phyloP scores from a whole-genome alignment of 352 stramenopile species.

The Globisporangium paddicum region DNA sequence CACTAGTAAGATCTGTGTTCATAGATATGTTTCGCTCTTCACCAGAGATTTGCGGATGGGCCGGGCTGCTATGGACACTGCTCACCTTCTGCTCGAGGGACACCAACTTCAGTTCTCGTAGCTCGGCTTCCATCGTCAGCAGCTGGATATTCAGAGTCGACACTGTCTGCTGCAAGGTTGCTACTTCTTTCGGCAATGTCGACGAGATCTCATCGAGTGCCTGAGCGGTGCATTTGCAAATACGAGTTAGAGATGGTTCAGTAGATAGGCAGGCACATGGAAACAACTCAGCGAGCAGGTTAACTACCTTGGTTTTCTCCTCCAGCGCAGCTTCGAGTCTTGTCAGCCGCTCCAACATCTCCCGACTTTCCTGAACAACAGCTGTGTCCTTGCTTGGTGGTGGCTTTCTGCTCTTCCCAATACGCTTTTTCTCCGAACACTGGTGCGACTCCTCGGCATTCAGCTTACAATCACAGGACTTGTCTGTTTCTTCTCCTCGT shows the following conservation, averaged over 20 bases:
- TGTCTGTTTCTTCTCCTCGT: not conserved
- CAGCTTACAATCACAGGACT: constrained; percentile 6
- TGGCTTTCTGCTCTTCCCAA: not conserved
- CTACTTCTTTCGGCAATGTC: constrained; percentile 29
- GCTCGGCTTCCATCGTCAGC: constrained; percentile 32
- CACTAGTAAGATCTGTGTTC: not conserved
- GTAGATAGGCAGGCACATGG: not conserved
- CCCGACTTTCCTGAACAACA: not conserved
- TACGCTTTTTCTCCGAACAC: not conserved
- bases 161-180: constrained; percentile 40
- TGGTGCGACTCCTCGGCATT: not conserved
- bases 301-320: constrained; percentile 40
- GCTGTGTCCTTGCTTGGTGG: not conserved
- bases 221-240: constrained; percentile 11
- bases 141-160: constrained; percentile 37
- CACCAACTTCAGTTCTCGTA: constrained; percentile 35
- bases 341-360: constrained; percentile 31
- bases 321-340: constrained; percentile 34
- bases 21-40: not conserved
- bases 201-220: constrained; percentile 28
- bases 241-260: not conserved
- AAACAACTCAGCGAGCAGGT: not conserved
- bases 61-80: not conserved
- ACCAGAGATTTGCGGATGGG: not conserved
- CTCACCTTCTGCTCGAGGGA: constrained; percentile 15